phyloP scores from a whole-genome alignment of 148 eudicot species.

The Amaranthus palmeri region DNA sequence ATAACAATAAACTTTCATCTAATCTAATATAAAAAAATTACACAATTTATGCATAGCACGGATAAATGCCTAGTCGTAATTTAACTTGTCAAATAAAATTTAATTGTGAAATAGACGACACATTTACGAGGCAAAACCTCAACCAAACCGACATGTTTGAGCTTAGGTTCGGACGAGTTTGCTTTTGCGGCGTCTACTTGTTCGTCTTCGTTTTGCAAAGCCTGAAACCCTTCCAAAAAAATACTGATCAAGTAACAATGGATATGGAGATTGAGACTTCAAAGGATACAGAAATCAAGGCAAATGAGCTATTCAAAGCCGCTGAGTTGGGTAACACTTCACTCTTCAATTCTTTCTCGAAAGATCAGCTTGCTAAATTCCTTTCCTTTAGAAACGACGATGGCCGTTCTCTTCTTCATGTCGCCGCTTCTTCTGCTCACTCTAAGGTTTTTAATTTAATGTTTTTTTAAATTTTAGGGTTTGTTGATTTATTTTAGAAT shows the following conservation, averaged over 20 bases:
- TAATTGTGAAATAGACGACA: no score
- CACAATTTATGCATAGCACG: no score
- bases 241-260: conserved; percentile 14
- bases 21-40: no score
- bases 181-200: no score
- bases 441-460: conserved; percentile 33
- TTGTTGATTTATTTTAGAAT: not conserved
- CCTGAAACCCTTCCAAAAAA: no score
- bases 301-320: conserved; percentile 60
- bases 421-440: conserved; percentile 58
- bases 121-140: no score
- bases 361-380: conserved; percentile 35
- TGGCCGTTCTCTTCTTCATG: conserved; percentile 83
- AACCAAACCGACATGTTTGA: no score
- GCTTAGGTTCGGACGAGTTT: no score
- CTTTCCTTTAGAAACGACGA: conserved; percentile 85
- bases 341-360: conserved; percentile 52
- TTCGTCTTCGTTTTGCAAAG: no score
- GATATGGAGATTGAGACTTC: conserved; percentile 40
- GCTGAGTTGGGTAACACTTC: conserved; percentile 67
- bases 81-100: no score
- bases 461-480: not conserved
- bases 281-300: conserved; percentile 15
- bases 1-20: no score
- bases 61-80: no score